Conservation (phyloP, 805 yeast genomes). For the Candida ortonii region DNA sequence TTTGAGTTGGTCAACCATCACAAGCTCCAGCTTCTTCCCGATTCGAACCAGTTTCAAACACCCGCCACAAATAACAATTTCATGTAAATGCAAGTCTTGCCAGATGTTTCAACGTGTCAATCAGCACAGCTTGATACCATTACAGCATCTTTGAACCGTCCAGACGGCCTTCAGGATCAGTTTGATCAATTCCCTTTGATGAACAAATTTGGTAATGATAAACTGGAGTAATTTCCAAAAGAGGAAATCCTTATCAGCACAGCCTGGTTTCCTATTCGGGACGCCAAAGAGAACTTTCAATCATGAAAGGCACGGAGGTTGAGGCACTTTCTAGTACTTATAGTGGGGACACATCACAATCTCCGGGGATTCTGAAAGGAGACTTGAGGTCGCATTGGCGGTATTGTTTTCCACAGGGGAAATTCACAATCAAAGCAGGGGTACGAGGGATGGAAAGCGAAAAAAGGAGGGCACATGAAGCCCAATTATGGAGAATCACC, state of each 20-base stretch:
- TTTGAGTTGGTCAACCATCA: too few species aligned
- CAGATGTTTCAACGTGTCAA: too few species aligned
- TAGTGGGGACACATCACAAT: background rate
- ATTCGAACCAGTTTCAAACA: slow-evolving; percentile 9
- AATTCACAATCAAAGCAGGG: slow-evolving; percentile 2
- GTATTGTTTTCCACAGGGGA: too few species aligned
- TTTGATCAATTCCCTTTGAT: slow-evolving; percentile 21
- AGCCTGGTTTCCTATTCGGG: slow-evolving; percentile 13
- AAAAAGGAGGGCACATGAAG: too few species aligned
- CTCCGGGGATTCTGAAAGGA: background rate
- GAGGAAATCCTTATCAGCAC: slow-evolving; percentile 12
- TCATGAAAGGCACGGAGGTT: too few species aligned
- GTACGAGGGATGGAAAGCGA: too few species aligned
- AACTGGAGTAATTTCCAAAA: slow-evolving; percentile 6
- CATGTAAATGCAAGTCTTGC: slow-evolving; percentile 2
- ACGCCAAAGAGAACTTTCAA: slow-evolving; percentile 13
- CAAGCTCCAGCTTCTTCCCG: slow-evolving; percentile 16
- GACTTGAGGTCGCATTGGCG: too few species aligned
- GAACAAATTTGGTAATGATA: slow-evolving; percentile 21
- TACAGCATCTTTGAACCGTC: too few species aligned
- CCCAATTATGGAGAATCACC: too few species aligned
- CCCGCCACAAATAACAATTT: slow-evolving; percentile 13
- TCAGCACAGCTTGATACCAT: too few species aligned
- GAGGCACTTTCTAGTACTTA: too few species aligned
- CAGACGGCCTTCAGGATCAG: too few species aligned